Conservation (phyloP, 306 rosid species). For the Prunus salicina region DNA sequence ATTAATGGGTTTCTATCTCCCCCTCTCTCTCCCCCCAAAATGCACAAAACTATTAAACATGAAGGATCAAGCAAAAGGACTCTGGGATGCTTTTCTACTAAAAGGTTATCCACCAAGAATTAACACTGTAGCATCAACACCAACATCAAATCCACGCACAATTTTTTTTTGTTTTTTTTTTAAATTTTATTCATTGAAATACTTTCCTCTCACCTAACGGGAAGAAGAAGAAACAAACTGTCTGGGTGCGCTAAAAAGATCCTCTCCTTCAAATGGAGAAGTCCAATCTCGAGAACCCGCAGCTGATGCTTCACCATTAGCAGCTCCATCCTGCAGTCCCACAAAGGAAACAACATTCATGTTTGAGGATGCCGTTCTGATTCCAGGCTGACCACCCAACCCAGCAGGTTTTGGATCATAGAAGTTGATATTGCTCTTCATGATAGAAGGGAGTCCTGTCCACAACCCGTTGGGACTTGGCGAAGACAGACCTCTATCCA, state of each 20-base stretch:
- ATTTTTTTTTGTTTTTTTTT: conserved; percentile 26
- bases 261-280: conserved; percentile 95
- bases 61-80: conserved; percentile 25
- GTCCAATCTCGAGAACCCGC: conserved; percentile 82
- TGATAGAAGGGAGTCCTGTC: conserved; percentile 63
- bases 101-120: conserved; percentile 49
- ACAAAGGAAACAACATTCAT: conserved; percentile 47
- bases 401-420: conserved; percentile 63
- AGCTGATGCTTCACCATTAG: conserved; percentile 50
- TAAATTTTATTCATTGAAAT: conserved; percentile 49
- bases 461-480: conserved; percentile 58
- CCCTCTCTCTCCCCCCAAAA: background rate
- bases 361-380: conserved; percentile 57
- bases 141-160: conserved; percentile 61
- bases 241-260: conserved; percentile 90
- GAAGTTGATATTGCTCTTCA: conserved; percentile 45
- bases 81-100: conserved; percentile 33
- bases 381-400: conserved; percentile 46
- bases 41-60: background rate
- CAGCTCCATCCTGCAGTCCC: conserved; percentile 70
- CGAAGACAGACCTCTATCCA: conserved; percentile 60
- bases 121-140: conserved; percentile 58
- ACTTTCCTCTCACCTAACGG: conserved; percentile 54
- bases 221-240: conserved; percentile 90
- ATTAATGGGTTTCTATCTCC: background rate